Percentiles rank a stretch among this genome's conserved stretches.
phyloP scores from a whole-genome alignment of 2,329 filamentous ascomycete genomes.

The Myriosclerotinia curreyana region DNA sequence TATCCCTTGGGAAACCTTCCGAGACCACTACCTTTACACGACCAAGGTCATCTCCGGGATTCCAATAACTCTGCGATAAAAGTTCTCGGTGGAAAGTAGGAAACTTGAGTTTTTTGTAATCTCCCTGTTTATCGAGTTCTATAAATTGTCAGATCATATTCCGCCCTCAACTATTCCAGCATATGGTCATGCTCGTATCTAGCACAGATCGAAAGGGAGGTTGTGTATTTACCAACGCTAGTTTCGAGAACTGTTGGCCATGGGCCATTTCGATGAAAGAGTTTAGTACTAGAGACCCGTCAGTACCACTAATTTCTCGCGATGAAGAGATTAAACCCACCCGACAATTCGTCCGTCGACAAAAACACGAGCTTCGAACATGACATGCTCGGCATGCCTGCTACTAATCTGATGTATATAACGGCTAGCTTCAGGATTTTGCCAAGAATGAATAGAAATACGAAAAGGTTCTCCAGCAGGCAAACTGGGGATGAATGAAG shows the following conservation, averaged over 20 bases:
- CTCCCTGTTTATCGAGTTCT: constrained; percentile 45
- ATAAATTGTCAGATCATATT: constrained; percentile 12
- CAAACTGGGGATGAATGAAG: constrained; percentile 68
- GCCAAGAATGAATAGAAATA: constrained; percentile 75
- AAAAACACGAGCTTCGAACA: constrained; percentile 65
- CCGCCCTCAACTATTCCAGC: not conserved
- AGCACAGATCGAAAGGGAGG: not conserved
- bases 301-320: not conserved
- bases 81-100: constrained; percentile 69
- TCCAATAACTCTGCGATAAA: constrained; percentile 68
- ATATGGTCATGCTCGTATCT: not conserved
- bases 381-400: constrained; percentile 53
- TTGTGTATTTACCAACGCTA: constrained; percentile 44
- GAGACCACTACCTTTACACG: constrained; percentile 74
- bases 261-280: constrained; percentile 48
- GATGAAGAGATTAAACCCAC: constrained; percentile 42
- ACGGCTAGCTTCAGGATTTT: constrained; percentile 56
- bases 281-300: constrained; percentile 41
- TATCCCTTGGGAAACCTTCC: constrained; percentile 63
- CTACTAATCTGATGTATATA: constrained; percentile 52
- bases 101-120: constrained; percentile 63
- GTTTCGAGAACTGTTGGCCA: constrained; percentile 50
- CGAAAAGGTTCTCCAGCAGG: constrained; percentile 58
- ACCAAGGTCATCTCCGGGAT: constrained; percentile 65
- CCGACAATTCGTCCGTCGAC: constrained; percentile 64